These are phyloP conservation scores for Cinchona pubescens DNA, from an alignment of 257 asterid species.

Conservation along the genomic window DNA sequence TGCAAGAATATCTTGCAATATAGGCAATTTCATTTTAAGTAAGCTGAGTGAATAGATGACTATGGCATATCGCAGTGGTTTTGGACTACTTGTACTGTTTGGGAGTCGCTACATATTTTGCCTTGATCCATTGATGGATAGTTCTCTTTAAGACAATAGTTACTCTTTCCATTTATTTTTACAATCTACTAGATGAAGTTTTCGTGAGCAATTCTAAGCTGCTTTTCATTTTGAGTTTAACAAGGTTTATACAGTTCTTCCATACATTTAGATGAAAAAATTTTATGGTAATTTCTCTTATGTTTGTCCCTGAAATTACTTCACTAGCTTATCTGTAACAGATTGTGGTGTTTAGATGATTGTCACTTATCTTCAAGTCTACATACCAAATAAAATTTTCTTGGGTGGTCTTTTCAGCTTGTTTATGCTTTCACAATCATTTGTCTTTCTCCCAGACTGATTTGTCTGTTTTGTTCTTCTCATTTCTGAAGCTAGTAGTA, in stretches of 20 bases:
- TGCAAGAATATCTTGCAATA: no score
- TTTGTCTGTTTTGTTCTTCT: conserved; percentile 57
- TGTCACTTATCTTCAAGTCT: background rate
- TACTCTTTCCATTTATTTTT: background rate
- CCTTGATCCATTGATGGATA: background rate
- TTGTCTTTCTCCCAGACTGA: background rate
- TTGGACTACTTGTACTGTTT: background rate
- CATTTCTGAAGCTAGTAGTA: conserved; percentile 45
- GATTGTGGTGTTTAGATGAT: background rate
- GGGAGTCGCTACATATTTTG: background rate
- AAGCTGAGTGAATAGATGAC: no score
- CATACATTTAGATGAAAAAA: no score
- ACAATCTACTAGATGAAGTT: no score
- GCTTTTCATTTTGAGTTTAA: background rate
- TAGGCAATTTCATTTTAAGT: no score
- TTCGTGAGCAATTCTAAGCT: background rate
- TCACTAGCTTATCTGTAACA: no score
- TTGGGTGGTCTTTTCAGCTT: background rate
- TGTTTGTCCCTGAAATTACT: background rate
- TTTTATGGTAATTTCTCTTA: no score
- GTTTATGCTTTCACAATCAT: background rate
- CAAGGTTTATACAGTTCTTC: no score
- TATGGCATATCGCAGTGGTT: no score
- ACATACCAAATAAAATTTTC: background rate
- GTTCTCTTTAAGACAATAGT: background rate